Evolutionary conservation across 2,329 filamentous ascomycete genomes (phyloP), one percentile per base, ranked within the genome.

Genomic region (Pyrenophora tritici-repentis): DNA sequence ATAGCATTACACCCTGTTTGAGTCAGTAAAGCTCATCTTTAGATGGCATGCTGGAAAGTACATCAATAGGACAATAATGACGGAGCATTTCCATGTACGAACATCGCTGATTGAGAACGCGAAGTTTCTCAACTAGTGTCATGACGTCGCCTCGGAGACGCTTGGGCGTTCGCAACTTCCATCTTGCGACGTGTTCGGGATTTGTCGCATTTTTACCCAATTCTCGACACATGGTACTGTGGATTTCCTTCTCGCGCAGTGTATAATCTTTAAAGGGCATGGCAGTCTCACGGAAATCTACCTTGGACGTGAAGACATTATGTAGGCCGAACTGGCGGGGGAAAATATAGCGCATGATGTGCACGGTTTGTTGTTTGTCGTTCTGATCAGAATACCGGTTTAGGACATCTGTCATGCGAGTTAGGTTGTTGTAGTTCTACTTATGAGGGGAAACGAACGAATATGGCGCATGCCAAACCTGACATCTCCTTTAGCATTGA

Each of bases 301-400:
- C 80, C 3, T 78, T 75, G 4, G 86, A 89, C 0, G 86, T 91
- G 68, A 97, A 97, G n/a, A 88, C 91, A 72, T 97, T 99, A 67
- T 96, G 91, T 3, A 99, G 77, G 12, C 85, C 84, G 66, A 96
- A 97, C 66, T 97, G 92, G 9, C 87, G 82, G 26, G 94, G 94
- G 62, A 99, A 99, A 1, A 99, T 86, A 72, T 97, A 93, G 79
- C 93, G 94, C 83, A 96, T 84, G 16, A 96, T 75, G 61, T 88
- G 89, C 9, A 85, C 67, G 0, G 86, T 89, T 56, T 87, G 82
- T 10, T 73, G 66, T 1, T 77, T 64, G 61, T 83, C 76, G 32
- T 75, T 55, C 34, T 72, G 53, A 62, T 81, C 65, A 31, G 80
- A 74, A 58, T 81, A 88, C 17, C 91, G 85, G 67, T 94, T 96